A percentile compares a stretch with the other conserved stretches of the same genome.
Conservation (phyloP, 352 stramenopile species). For the Phytophthora quininea region DNA sequence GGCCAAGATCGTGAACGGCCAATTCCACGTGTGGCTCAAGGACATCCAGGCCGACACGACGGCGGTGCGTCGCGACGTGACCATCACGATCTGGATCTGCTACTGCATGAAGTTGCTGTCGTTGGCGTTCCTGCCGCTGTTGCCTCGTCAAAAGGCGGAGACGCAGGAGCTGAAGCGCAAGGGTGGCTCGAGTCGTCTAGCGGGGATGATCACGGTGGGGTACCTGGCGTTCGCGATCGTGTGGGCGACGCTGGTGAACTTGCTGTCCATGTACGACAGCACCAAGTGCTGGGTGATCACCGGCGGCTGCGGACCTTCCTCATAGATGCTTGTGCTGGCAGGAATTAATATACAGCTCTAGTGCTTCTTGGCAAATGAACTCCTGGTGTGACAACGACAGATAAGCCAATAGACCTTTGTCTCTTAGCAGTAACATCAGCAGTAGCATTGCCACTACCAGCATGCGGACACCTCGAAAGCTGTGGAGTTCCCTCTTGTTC, state of each 20-base stretch:
- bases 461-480: too few species aligned
- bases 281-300: slow-evolving; percentile 72
- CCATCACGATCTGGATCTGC: slow-evolving; percentile 63
- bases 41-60: slow-evolving; percentile 54
- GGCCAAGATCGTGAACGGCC: slow-evolving; percentile 58
- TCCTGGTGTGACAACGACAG: background rate
- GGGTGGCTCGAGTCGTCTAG: slow-evolving; percentile 43
- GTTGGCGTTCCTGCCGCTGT: slow-evolving; percentile 50
- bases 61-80: slow-evolving; percentile 57
- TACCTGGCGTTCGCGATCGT: slow-evolving; percentile 44
- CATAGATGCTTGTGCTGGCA: slow-evolving; percentile 4
- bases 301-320: slow-evolving; percentile 46
- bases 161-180: slow-evolving; percentile 52
- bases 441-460: too few species aligned
- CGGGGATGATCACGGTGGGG: slow-evolving; percentile 41
- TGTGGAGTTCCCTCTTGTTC: too few species aligned
- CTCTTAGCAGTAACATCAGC: too few species aligned
- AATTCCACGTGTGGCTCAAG: slow-evolving; percentile 56
- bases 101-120: slow-evolving; percentile 64
- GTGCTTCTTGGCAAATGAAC: background rate
- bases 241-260: slow-evolving; percentile 48
- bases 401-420: background rate
- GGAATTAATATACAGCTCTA: background rate
- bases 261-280: slow-evolving; percentile 53
- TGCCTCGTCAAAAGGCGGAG: slow-evolving; percentile 55